Conservation (phyloP, 2,329 filamentous ascomycete genomes). For the Trichoderma aggressivum region DNA sequence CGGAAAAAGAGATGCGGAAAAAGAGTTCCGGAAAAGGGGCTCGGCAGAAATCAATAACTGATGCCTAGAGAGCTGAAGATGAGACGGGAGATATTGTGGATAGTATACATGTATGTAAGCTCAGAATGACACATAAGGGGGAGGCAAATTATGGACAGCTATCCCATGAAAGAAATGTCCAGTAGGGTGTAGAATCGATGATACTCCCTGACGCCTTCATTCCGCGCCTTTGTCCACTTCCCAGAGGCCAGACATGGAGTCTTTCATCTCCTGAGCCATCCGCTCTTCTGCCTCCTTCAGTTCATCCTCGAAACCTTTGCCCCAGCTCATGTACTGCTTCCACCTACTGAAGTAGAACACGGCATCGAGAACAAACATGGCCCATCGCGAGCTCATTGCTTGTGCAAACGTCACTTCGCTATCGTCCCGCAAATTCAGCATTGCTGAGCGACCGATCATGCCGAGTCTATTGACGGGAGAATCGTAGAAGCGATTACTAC, state of each 20-base stretch:
- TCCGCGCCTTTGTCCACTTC: background rate
- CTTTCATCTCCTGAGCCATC: constrained; percentile 14
- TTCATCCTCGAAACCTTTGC: constrained; percentile 12
- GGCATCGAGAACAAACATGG: constrained; percentile 14
- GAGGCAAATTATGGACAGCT: background rate
- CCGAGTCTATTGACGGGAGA: constrained; percentile 11
- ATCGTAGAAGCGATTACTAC: constrained; percentile 14
- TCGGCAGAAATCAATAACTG: background rate
- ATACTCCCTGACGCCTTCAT: background rate
- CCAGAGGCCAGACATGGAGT: constrained; percentile 9
- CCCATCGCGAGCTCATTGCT: background rate
- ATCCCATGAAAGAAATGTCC: background rate
- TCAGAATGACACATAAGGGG: background rate
- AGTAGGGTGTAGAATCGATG: background rate
- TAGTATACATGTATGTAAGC: background rate
- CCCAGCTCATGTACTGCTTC: constrained; percentile 15
- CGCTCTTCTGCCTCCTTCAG: constrained; percentile 17
- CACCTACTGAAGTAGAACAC: constrained; percentile 12
- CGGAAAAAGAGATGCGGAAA: background rate
- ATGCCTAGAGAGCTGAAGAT: background rate
- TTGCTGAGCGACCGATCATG: constrained; percentile 17
- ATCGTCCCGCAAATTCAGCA: constrained; percentile 5
- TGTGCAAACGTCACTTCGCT: background rate
- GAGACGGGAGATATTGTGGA: background rate
- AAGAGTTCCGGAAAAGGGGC: background rate